Conservation (phyloP, 1,139 yeast genomes). For the Saccharomyces hybrid region DNA sequence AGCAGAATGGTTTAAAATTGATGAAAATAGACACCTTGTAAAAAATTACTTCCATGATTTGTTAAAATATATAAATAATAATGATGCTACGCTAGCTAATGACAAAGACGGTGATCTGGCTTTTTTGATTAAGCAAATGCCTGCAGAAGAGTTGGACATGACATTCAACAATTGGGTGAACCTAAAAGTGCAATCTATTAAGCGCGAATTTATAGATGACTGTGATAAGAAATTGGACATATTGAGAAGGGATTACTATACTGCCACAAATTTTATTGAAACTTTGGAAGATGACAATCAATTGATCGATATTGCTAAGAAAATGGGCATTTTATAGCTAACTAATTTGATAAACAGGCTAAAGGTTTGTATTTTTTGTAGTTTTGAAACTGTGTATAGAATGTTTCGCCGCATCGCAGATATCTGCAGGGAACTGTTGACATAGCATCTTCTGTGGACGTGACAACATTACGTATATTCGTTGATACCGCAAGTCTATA, state of each 20-base stretch:
- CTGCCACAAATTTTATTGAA: constrained; percentile 8
- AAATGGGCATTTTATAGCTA: constrained; percentile 7
- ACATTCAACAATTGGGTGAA: constrained; percentile 64
- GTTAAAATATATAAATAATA: constrained; percentile 22
- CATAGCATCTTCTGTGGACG: not conserved
- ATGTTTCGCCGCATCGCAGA: not conserved
- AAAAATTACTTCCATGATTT: constrained; percentile 23
- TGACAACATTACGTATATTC: not conserved
- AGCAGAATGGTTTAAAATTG: constrained; percentile 3
- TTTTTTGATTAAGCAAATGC: constrained; percentile 59
- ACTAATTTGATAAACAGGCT: not conserved
- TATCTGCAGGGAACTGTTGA: not conserved
- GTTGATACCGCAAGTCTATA: not conserved
- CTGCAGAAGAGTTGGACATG: constrained; percentile 60
- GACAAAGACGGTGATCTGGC: constrained; percentile 61
- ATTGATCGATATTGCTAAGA: constrained; percentile 14
- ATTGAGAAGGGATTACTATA: constrained; percentile 22
- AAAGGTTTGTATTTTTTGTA: not conserved
- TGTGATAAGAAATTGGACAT: constrained; percentile 38
- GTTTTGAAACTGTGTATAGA: not conserved
- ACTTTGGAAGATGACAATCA: constrained; percentile 16
- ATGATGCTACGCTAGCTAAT: constrained; percentile 36
- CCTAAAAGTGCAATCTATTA: constrained; percentile 38
- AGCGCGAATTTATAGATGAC: constrained; percentile 39
- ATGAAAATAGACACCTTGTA: constrained; percentile 13